These are phyloP conservation scores for Helenozyma rhizophorensis DNA, from an alignment of 805 yeast genomes.

Conservation along the genomic window DNA sequence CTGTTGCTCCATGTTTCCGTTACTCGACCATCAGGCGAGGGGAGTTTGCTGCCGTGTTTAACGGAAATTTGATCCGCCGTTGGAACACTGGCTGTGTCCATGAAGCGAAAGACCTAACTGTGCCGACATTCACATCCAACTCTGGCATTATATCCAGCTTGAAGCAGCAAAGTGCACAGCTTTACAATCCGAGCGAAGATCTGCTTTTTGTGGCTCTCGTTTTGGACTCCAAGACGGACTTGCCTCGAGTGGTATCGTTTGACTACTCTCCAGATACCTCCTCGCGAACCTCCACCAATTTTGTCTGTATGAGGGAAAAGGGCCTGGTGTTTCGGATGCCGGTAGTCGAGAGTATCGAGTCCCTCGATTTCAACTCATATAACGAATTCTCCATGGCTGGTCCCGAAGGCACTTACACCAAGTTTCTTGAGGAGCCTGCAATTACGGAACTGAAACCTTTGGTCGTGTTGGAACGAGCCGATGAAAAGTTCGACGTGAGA, in stretches of 20 bases:
- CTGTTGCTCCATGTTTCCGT: slow-evolving; percentile 56
- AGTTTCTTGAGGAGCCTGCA: slow-evolving; percentile 30
- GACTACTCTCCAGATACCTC: slow-evolving; percentile 65
- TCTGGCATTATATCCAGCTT: slow-evolving; percentile 15
- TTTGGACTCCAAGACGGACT: slow-evolving; percentile 67
- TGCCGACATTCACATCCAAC: slow-evolving; percentile 11
- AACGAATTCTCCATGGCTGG: slow-evolving; percentile 64
- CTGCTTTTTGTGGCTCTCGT: slow-evolving; percentile 73
- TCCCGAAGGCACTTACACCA: slow-evolving; percentile 48
- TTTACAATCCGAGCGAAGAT: slow-evolving; percentile 43
- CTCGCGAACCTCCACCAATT: slow-evolving; percentile 52
- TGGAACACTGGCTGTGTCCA: slow-evolving; percentile 70
- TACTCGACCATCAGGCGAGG: slow-evolving; percentile 62
- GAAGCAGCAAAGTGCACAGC: slow-evolving; percentile 33
- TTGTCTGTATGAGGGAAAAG: slow-evolving; percentile 86
- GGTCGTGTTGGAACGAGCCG: slow-evolving; percentile 1
- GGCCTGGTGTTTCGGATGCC: slow-evolving; percentile 84
- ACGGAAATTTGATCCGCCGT: slow-evolving; percentile 71
- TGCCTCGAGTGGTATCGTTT: slow-evolving; percentile 78
- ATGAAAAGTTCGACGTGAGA: slow-evolving; percentile 1
- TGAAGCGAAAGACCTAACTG: slow-evolving; percentile 13
- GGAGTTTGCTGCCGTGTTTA: slow-evolving; percentile 76
- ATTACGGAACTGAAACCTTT: slow-evolving; percentile 2
- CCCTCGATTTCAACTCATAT: slow-evolving; percentile 60
- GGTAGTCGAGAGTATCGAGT: slow-evolving; percentile 60